Evolutionary conservation across 225 moss, liverwort and hornwort species (phyloP).

Genomic region (Pseudoscleropodium purum): DNA sequence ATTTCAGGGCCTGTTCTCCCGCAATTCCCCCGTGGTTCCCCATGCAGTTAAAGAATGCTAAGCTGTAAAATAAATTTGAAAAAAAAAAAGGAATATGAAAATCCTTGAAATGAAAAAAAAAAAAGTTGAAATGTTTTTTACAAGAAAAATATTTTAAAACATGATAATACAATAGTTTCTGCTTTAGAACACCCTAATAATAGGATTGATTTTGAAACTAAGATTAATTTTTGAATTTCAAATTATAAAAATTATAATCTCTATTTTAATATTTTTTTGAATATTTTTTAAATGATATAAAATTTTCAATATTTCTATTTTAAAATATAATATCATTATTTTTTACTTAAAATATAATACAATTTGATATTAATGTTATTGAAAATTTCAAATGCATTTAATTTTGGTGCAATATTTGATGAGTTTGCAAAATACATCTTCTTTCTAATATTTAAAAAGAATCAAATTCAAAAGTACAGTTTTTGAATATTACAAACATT

Average conservation of each 20-base stretch:
- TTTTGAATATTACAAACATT: not conserved
- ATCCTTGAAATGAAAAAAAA: no score
- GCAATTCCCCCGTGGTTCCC: no score
- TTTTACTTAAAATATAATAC: not conserved
- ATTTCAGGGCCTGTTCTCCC: no score
- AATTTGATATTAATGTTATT: no score
- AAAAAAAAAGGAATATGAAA: no score
- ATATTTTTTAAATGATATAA: not conserved
- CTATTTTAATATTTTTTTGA: not conserved
- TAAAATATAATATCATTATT: not conserved
- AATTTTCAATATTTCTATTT: not conserved
- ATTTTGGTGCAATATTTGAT: not conserved
- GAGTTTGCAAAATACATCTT: not conserved
- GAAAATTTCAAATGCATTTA: not conserved
- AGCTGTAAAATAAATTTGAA: no score
- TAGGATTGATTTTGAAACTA: not conserved
- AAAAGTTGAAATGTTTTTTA: no score
- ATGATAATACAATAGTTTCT: no score
- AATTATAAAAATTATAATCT: not conserved
- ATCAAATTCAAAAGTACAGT: not conserved
- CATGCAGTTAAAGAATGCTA: no score
- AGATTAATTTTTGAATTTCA: not conserved
- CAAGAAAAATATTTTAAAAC: no score
- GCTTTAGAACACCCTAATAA: no score
- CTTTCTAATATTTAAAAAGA: not conserved